phyloP scores from a whole-genome alignment of 345 rosid species.

The Limnanthes douglasii region DNA sequence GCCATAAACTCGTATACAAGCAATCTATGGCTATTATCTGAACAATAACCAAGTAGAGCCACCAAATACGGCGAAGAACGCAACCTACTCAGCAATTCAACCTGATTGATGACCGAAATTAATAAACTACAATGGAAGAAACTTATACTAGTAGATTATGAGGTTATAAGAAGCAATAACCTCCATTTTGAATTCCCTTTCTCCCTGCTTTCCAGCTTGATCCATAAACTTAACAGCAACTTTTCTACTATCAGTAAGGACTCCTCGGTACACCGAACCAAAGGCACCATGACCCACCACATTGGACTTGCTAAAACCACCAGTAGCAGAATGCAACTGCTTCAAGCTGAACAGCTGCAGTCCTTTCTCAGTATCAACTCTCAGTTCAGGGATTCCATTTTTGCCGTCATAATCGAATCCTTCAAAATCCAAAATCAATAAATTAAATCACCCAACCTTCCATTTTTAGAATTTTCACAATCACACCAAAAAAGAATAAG shows the following conservation, averaged over 20 bases:
- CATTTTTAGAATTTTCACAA: neutral
- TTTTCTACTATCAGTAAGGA: constrained; percentile 46
- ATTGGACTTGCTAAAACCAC: constrained; percentile 85
- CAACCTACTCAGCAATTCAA: constrained; percentile 68
- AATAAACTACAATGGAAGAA: constrained; percentile 5
- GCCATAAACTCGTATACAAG: constrained; percentile 81
- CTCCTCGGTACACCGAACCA: constrained; percentile 61
- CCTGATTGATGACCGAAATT: constrained; percentile 21
- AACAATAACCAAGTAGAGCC: constrained; percentile 72
- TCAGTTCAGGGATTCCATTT: constrained; percentile 17
- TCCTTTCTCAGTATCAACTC: constrained; percentile 34
- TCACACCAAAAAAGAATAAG: neutral
- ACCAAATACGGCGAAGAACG: constrained; percentile 57
- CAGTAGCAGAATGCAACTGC: constrained; percentile 76
- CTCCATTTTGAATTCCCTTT: constrained; percentile 89
- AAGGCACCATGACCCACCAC: constrained; percentile 88
- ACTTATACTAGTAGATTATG: neutral
- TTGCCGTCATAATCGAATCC: constrained; percentile 38
- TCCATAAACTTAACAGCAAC: constrained; percentile 74
- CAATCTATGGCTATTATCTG: constrained; percentile 40
- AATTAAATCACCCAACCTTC: constrained; percentile 1
- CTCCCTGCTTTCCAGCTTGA: constrained; percentile 88
- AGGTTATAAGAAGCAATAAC: constrained; percentile 12
- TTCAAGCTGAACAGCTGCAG: constrained; percentile 58
- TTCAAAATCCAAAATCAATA: constrained; percentile 7